A percentile compares a stretch with the other conserved stretches of the same genome.
These are phyloP conservation scores for Mortierella sp. DNA, from an alignment of 371 early-diverging fungal species.

Conservation along the genomic window DNA sequence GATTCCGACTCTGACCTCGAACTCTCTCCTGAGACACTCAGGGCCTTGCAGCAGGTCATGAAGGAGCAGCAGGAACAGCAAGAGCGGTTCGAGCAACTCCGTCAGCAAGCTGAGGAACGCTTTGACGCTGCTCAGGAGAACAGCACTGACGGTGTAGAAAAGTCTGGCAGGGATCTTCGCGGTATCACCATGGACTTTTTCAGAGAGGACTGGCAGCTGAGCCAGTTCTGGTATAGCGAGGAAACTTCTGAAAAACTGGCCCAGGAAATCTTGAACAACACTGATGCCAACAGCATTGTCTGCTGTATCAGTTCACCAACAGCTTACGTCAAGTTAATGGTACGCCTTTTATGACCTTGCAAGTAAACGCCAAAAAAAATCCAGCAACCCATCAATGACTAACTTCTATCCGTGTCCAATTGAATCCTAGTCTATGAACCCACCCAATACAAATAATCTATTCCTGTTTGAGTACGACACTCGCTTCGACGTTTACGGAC, in stretches of 20 bases:
- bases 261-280: constrained; percentile 62
- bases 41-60: constrained; percentile 72
- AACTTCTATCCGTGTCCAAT: not conserved
- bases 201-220: constrained; percentile 80
- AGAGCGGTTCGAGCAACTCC: constrained; percentile 67
- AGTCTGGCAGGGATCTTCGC: constrained; percentile 28
- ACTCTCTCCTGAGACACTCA: constrained; percentile 67
- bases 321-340: constrained; percentile 72
- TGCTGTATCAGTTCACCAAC: constrained; percentile 77
- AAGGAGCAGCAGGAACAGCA: constrained; percentile 68
- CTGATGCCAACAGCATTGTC: constrained; percentile 60
- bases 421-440: constrained; percentile 28
- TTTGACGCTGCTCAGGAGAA: constrained; percentile 48
- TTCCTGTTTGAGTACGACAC: constrained; percentile 75
- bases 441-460: constrained; percentile 40
- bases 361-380: not conserved
- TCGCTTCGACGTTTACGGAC: constrained; percentile 72
- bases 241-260: constrained; percentile 67
- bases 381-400: not conserved
- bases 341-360: constrained; percentile 14
- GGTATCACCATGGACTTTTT: constrained; percentile 68
- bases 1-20: constrained; percentile 49
- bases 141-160: constrained; percentile 1
- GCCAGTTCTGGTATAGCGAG: constrained; percentile 80
- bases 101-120: constrained; percentile 63